phyloP scores from a whole-genome alignment of 129 eudicot species.

The Centaurea solstitialis region DNA sequence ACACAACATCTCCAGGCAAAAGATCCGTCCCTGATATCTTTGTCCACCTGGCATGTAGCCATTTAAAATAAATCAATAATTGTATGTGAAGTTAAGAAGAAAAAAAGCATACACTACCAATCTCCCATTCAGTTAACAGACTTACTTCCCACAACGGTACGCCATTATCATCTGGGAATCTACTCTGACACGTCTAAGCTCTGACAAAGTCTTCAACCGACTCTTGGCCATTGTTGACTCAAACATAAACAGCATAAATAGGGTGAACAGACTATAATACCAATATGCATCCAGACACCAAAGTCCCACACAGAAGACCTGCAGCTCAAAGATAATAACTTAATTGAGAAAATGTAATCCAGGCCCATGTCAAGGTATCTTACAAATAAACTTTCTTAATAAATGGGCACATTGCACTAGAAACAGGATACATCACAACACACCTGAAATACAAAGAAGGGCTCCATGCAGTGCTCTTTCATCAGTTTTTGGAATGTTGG shows the following conservation, averaged over 20 bases:
- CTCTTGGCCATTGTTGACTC: slow-evolving; percentile 99
- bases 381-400: neutral
- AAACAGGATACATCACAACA: slow-evolving; percentile 17
- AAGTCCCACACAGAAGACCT: slow-evolving; percentile 98
- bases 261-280: slow-evolving; percentile 95
- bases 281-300: slow-evolving; percentile 99
- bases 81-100: neutral
- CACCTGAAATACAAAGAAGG: slow-evolving; percentile 98
- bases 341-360: neutral
- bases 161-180: slow-evolving; percentile 87
- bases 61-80: slow-evolving; percentile 8
- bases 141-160: slow-evolving; percentile 97
- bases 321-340: slow-evolving; percentile 16
- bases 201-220: slow-evolving; percentile 90
- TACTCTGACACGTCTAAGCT: slow-evolving; percentile 93
- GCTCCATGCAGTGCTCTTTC: slow-evolving; percentile 98
- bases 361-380: neutral
- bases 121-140: slow-evolving; percentile 6
- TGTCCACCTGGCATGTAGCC: slow-evolving; percentile 61
- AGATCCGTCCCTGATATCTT: slow-evolving; percentile 90
- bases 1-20: slow-evolving; percentile 93
- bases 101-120: neutral
- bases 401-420: no score
- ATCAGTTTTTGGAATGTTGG: slow-evolving; percentile 86
- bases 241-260: slow-evolving; percentile 96